These are phyloP conservation scores for Trametes meyenii DNA, from an alignment of 768 basidiomycete species.

Conservation along the genomic window DNA sequence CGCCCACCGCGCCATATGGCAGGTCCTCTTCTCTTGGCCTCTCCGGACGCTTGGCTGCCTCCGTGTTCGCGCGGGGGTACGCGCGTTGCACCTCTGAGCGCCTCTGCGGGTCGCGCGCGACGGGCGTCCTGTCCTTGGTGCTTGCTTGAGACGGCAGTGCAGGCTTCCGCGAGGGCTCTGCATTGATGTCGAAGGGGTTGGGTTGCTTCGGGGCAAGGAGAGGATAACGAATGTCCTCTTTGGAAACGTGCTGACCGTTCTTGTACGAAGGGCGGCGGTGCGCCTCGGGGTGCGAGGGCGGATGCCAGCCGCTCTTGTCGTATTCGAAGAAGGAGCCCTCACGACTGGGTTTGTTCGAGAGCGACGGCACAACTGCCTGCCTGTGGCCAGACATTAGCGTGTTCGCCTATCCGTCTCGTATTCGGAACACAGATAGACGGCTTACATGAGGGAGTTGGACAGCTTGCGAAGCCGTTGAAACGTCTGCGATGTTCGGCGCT, in stretches of 20 bases:
- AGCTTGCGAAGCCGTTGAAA: constrained; percentile 17
- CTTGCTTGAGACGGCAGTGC: too few relatives aligned
- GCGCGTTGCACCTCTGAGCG: not conserved
- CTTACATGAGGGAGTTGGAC: constrained; percentile 17
- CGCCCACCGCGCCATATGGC: constrained; percentile 17
- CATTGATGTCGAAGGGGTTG: not conserved
- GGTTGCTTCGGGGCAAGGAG: not conserved
- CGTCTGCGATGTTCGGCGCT: constrained; percentile 11
- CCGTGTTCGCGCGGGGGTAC: not conserved
- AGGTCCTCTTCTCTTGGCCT: constrained; percentile 15
- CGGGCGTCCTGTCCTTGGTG: too few relatives aligned
- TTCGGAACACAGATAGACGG: too few relatives aligned
- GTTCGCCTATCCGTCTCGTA: not conserved
- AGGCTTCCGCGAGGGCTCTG: not conserved
- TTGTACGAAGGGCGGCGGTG: constrained; percentile 1
- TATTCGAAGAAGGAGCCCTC: constrained; percentile 13
- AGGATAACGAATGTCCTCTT: constrained; percentile 20
- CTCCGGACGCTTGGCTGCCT: constrained; percentile 1
- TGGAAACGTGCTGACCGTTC: constrained; percentile 7
- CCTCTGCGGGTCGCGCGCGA: not conserved
- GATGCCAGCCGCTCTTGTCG: constrained; percentile 11
- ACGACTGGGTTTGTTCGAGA: not conserved
- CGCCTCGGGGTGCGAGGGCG: not conserved
- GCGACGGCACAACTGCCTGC: not conserved
- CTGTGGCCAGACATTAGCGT: not conserved